Conservation (phyloP, 805 yeast species). For the Tetrapisispora taiwanensis region DNA sequence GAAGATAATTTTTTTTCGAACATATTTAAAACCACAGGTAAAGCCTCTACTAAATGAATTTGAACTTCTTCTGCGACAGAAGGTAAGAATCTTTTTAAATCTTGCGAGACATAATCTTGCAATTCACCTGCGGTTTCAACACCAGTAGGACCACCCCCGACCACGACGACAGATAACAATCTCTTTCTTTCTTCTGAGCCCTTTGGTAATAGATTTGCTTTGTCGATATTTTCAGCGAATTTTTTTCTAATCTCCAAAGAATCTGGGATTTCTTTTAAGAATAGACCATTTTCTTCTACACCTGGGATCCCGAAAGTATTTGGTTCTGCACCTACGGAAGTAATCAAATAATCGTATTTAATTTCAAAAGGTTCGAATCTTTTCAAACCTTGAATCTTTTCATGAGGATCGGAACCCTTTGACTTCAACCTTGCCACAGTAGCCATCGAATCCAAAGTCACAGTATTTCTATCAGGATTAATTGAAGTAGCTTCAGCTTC, state of each 20-base stretch:
- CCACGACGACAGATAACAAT: conserved; percentile 76
- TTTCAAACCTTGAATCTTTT: conserved; percentile 30
- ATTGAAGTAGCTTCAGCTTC: conserved; percentile 86
- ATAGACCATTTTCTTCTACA: conserved; percentile 71
- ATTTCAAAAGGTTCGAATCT: conserved; percentile 35
- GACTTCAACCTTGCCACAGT: conserved; percentile 23
- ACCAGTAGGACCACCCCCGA: conserved; percentile 98
- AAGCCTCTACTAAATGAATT: conserved; percentile 81
- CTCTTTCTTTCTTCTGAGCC: conserved; percentile 75
- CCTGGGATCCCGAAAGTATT: conserved; percentile 93
- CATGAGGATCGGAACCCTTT: conserved; percentile 7
- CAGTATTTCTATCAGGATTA: conserved; percentile 62
- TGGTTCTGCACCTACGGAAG: conserved; percentile 91
- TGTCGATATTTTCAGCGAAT: conserved; percentile 80
- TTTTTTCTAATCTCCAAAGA: conserved; percentile 71
- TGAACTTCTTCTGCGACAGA: conserved; percentile 74
- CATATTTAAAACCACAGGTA: conserved; percentile 70
- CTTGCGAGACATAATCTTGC: conserved; percentile 90
- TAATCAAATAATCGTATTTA: conserved; percentile 73
- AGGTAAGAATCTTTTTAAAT: conserved; percentile 79
- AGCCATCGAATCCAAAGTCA: conserved; percentile 45
- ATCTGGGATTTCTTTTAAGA: conserved; percentile 82
- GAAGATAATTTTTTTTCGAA: conserved; percentile 36
- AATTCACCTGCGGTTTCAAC: conserved; percentile 95
- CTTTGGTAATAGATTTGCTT: conserved; percentile 74